Percentiles rank a stretch among this genome's conserved stretches.
These are phyloP conservation scores for Hericium erinaceus DNA, from an alignment of 768 basidiomycete genomes.

Conservation along the genomic window DNA sequence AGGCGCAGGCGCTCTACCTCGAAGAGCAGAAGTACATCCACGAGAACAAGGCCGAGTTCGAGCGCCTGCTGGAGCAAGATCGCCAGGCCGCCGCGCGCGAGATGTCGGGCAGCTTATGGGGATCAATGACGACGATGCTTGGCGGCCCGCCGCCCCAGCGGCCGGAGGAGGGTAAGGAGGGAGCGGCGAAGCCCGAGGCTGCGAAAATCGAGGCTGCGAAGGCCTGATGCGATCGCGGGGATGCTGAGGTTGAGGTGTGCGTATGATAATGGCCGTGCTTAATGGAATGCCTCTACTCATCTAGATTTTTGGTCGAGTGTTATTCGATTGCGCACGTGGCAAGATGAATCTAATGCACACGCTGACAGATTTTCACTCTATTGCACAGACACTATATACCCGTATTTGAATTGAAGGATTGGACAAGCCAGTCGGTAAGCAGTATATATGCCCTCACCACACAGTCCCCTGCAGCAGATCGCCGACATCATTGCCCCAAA, in stretches of 20 bases:
- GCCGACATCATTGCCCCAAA: slow-evolving; percentile 18
- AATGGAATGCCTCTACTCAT: background rate
- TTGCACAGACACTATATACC: no score
- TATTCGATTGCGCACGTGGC: background rate
- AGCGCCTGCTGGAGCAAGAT: slow-evolving; percentile 42
- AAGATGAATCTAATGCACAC: no score
- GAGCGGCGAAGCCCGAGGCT: background rate
- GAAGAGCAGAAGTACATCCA: slow-evolving; percentile 46
- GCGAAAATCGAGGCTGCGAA: background rate
- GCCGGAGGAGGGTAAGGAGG: slow-evolving; percentile 1
- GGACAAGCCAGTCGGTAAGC: no score
- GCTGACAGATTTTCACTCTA: no score
- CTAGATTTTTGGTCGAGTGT: background rate
- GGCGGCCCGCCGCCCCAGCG: slow-evolving; percentile 9
- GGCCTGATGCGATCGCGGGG: background rate
- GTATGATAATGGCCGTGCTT: background rate
- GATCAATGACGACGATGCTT: slow-evolving; percentile 3
- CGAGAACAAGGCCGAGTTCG: slow-evolving; percentile 41
- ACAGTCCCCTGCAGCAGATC: slow-evolving; percentile 15
- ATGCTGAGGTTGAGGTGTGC: background rate
- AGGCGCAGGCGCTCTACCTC: slow-evolving; percentile 41
- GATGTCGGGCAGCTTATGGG: slow-evolving; percentile 33
- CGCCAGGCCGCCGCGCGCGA: slow-evolving; percentile 37
- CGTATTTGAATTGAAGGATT: no score
- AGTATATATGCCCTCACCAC: slow-evolving; percentile 6